Evolutionary conservation across 2,329 filamentous ascomycete genomes (phyloP).

Genomic region (Fusarium bactridioides): DNA sequence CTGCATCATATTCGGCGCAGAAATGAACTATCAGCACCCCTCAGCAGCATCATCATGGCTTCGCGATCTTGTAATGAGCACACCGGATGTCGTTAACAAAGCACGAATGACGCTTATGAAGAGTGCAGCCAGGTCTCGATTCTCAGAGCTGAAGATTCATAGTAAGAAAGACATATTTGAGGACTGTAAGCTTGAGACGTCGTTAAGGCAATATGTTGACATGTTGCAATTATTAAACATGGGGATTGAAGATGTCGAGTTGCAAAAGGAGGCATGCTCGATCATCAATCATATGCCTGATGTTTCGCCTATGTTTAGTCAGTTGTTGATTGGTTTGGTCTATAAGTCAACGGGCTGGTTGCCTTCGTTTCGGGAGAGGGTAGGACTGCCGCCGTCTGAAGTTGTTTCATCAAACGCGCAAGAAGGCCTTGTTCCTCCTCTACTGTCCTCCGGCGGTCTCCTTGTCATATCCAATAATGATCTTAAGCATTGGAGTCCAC

Average conservation of each 20-base stretch:
- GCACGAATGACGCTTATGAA: slow-evolving; percentile 39
- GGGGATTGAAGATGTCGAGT: slow-evolving; percentile 12
- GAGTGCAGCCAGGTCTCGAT: slow-evolving; percentile 26
- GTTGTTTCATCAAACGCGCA: background rate
- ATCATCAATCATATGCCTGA: slow-evolving; percentile 19
- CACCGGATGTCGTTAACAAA: slow-evolving; percentile 1
- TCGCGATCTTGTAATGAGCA: slow-evolving; percentile 36
- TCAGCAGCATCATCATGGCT: slow-evolving; percentile 35
- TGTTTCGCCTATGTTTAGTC: slow-evolving; percentile 18
- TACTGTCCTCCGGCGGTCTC: background rate
- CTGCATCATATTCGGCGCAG: slow-evolving; percentile 42
- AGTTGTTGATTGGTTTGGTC: slow-evolving; percentile 7
- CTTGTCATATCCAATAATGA: background rate
- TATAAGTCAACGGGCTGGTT: slow-evolving; percentile 21
- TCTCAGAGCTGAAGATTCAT: slow-evolving; percentile 36
- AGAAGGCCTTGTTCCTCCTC: background rate
- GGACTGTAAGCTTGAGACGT: slow-evolving; percentile 39
- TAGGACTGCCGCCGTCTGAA: background rate
- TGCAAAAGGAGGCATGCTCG: slow-evolving; percentile 24
- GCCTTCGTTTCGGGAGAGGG: background rate
- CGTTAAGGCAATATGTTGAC: slow-evolving; percentile 20
- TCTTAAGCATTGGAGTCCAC: too few relatives aligned
- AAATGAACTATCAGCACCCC: slow-evolving; percentile 9
- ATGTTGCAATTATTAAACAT: background rate
- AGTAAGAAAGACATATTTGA: slow-evolving; percentile 42